Percentiles rank a stretch among this genome's conserved stretches.
Conservation (phyloP, 2,329 filamentous ascomycete species). For the Exophiala sp. region DNA sequence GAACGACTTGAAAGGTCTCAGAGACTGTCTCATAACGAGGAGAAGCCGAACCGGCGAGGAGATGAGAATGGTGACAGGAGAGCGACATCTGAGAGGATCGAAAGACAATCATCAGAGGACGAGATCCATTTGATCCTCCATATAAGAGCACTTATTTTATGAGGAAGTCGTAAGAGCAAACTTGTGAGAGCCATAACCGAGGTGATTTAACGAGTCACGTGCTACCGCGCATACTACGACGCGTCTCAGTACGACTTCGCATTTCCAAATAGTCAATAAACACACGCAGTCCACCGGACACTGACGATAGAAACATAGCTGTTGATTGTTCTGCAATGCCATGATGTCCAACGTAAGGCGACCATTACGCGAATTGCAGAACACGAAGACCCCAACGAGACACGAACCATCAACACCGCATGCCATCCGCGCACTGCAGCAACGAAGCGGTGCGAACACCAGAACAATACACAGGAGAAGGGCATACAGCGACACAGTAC, state of each 20-base stretch:
- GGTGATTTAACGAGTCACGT: constrained; percentile 1
- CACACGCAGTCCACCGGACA: neutral
- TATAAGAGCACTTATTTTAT: too few species aligned
- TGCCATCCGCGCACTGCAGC: constrained; percentile 53
- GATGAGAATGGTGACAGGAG: too few species aligned
- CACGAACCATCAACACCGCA: constrained; percentile 53
- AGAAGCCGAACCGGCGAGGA: too few species aligned
- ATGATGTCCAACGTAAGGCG: constrained; percentile 25
- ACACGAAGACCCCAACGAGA: constrained; percentile 30
- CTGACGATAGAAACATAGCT: neutral
- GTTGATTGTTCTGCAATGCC: neutral
- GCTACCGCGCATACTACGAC: neutral
- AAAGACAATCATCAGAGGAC: too few species aligned
- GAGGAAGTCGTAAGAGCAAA: too few species aligned
- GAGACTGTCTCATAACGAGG: too few species aligned
- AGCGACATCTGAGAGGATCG: too few species aligned
- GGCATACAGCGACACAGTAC: constrained; percentile 33
- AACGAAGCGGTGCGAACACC: constrained; percentile 35
- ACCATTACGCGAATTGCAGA: constrained; percentile 13
- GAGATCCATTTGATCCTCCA: too few species aligned
- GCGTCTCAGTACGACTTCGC: too few species aligned
- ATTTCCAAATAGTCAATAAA: neutral
- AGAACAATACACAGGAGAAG: constrained; percentile 24
- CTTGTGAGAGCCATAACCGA: neutral
- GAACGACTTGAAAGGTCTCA: too few species aligned